Percentiles rank a stretch among this genome's conserved stretches.
Conservation (phyloP, 768 basidiomycete genomes). For the Tephrocybe sp. region DNA sequence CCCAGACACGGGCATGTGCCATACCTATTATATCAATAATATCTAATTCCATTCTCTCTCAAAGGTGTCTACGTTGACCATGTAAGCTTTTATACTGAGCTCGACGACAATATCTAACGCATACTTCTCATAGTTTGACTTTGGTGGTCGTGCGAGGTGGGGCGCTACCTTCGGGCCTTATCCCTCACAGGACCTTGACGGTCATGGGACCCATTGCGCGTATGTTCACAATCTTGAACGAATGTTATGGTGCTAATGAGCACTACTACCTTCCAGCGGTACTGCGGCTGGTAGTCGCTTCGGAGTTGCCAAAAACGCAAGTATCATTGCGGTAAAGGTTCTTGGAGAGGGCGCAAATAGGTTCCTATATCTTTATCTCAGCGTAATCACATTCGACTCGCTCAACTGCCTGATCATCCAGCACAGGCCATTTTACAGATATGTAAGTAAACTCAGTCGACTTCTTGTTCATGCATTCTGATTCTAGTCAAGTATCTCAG, state of each 20-base stretch:
- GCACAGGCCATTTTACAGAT: no score
- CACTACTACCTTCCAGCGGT: slow-evolving; percentile 15
- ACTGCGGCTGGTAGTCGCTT: slow-evolving; percentile 25
- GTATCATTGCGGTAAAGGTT: slow-evolving; percentile 41
- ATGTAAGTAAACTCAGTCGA: no score
- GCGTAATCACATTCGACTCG: no score
- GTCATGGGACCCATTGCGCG: background rate
- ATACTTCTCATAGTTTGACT: slow-evolving; percentile 26
- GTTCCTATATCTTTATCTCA: background rate
- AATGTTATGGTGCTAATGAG: no score
- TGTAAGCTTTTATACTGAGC: no score
- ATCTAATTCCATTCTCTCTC: no score
- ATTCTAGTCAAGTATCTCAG: slow-evolving; percentile 14
- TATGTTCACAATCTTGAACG: no score
- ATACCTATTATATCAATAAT: no score
- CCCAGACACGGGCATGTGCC: no score
- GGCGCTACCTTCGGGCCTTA: slow-evolving; percentile 32
- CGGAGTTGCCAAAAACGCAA: slow-evolving; percentile 28
- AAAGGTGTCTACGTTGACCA: no score
- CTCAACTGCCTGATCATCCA: no score
- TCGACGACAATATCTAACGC: background rate
- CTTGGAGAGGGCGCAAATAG: slow-evolving; percentile 30
- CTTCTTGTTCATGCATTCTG: background rate
- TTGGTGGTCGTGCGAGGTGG: slow-evolving; percentile 39
- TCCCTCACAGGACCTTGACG: slow-evolving; percentile 8